Percentiles rank a stretch among this genome's conserved stretches.
phyloP scores from a whole-genome alignment of 2,329 filamentous ascomycete genomes.

The Hansfordia pulvinata region DNA sequence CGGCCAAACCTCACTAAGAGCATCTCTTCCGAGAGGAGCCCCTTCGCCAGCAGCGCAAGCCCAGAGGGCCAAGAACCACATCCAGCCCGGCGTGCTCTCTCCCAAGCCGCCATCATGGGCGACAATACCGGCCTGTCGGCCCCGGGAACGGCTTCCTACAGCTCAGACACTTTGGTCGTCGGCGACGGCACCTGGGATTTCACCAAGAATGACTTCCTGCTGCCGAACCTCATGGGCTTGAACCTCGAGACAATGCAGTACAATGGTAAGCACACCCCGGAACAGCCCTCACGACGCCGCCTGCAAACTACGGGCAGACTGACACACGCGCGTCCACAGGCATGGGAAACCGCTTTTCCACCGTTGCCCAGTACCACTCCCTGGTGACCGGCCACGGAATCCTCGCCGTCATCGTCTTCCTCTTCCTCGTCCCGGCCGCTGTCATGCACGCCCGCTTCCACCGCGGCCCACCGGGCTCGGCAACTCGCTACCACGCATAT shows the following conservation, averaged over 20 bases:
- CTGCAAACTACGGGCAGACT: too few species aligned
- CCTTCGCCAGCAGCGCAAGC: too few species aligned
- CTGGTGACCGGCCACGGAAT: slow-evolving; percentile 61
- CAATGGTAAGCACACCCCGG: slow-evolving; percentile 63
- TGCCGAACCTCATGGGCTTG: slow-evolving; percentile 63
- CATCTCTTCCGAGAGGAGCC: too few species aligned
- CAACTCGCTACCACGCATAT: slow-evolving; percentile 60
- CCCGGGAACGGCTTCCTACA: slow-evolving; percentile 60
- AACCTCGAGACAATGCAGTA: slow-evolving; percentile 76
- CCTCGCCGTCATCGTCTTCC: slow-evolving; percentile 59
- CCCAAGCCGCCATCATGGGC: slow-evolving; percentile 41
- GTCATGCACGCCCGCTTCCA: slow-evolving; percentile 65
- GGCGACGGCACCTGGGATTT: slow-evolving; percentile 80
- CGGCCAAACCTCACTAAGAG: too few species aligned
- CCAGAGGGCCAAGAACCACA: too few species aligned
- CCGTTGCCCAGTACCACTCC: slow-evolving; percentile 53
- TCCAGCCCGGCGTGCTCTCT: too few species aligned
- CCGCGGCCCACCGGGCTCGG: slow-evolving; percentile 42
- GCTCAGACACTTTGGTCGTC: slow-evolving; percentile 60
- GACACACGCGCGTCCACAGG: slow-evolving; percentile 29
- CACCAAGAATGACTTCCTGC: slow-evolving; percentile 59
- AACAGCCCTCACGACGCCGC: too few species aligned
- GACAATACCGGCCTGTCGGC: slow-evolving; percentile 48
- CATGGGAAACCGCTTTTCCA: slow-evolving; percentile 70
- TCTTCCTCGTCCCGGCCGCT: slow-evolving; percentile 60